These are phyloP conservation scores for Aspergillus cejpii DNA, from an alignment of 2,329 filamentous ascomycete species.

Conservation along the genomic window DNA sequence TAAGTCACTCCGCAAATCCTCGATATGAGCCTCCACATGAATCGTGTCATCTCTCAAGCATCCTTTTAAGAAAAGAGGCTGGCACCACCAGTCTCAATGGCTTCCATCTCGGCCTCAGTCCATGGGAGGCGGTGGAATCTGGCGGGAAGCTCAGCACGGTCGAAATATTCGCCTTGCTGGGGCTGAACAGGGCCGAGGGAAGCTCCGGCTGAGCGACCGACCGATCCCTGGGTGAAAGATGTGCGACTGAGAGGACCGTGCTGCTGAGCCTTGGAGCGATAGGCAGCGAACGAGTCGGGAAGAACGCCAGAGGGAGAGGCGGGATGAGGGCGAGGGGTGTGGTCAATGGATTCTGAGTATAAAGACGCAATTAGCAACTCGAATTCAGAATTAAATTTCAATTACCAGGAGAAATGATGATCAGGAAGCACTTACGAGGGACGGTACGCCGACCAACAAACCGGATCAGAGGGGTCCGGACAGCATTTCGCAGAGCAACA, in stretches of 20 bases:
- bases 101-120: constrained; percentile 82
- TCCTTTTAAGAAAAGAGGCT: constrained; percentile 49
- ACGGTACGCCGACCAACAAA: constrained; percentile 45
- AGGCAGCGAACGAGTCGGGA: constrained; percentile 56
- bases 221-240: constrained; percentile 34
- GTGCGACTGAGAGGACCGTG: constrained; percentile 53
- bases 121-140: constrained; percentile 74
- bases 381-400: too few relatives aligned
- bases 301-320: constrained; percentile 51
- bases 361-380: constrained; percentile 4
- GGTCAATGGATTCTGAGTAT: constrained; percentile 40
- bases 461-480: constrained; percentile 45
- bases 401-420: background rate
- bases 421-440: constrained; percentile 34
- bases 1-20: background rate
- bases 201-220: constrained; percentile 59
- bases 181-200: constrained; percentile 67
- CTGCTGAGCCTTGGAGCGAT: constrained; percentile 58
- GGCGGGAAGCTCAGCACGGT: constrained; percentile 76
- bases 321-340: constrained; percentile 54
- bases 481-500: constrained; percentile 36
- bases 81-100: constrained; percentile 87
- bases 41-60: constrained; percentile 12
- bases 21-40: constrained; percentile 10
- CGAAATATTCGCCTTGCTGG: constrained; percentile 71